Conservation (phyloP, 257 asterid species). For the Galeopsis tetrahit region DNA sequence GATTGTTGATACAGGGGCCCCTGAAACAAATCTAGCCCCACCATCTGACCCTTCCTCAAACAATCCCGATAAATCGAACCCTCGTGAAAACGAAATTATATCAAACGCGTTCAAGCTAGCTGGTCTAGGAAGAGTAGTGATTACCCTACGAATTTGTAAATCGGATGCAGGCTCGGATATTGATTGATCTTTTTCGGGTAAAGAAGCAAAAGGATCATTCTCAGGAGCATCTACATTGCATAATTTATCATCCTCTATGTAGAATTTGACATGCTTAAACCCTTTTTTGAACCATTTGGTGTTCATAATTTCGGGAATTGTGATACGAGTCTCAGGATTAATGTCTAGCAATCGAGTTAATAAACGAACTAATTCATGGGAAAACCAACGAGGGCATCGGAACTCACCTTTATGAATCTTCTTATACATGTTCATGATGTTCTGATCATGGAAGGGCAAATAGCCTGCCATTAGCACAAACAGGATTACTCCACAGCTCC, state of each 20-base stretch:
- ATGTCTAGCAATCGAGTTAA: conserved; percentile 65
- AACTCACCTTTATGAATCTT: conserved; percentile 90
- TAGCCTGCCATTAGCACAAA: conserved; percentile 93
- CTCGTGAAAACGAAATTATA: conserved; percentile 81
- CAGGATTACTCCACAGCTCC: conserved; percentile 94
- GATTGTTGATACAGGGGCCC: conserved; percentile 79
- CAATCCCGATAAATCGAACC: conserved; percentile 84
- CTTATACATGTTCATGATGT: conserved; percentile 86
- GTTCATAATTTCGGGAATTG: conserved; percentile 64
- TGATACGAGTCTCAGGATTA: conserved; percentile 66
- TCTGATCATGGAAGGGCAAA: conserved; percentile 86
- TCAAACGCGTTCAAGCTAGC: conserved; percentile 97
- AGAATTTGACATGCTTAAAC: conserved; percentile 67
- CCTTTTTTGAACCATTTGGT: conserved; percentile 71
- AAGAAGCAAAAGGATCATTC: conserved; percentile 39
- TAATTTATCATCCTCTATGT: conserved; percentile 79
- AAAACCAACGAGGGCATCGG: conserved; percentile 94
- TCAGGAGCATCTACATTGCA: conserved; percentile 56
- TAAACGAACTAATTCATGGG: conserved; percentile 62
- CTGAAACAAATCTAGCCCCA: conserved; percentile 70
- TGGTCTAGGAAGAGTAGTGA: conserved; percentile 72
- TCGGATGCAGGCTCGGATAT: conserved; percentile 76
- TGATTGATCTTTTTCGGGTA: conserved; percentile 49
- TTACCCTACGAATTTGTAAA: conserved; percentile 51
- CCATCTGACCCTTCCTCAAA: conserved; percentile 89